phyloP scores from a whole-genome alignment of 768 basidiomycete species.

The Rhizopogon rudus region DNA sequence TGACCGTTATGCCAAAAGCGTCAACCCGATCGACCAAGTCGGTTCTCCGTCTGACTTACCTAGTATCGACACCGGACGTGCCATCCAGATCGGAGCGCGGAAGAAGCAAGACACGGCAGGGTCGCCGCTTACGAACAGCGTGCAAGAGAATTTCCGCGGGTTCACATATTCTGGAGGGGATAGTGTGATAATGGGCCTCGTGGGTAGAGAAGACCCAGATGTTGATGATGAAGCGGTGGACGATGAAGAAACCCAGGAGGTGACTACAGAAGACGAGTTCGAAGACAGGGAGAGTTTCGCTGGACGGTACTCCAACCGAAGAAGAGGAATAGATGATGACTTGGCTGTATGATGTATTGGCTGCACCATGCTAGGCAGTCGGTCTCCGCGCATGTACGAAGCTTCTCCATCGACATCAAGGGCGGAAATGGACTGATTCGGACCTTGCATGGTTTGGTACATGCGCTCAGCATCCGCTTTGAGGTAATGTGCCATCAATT shows the following conservation, averaged over 20 bases:
- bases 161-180: slow-evolving; percentile 86
- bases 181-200: slow-evolving; percentile 46
- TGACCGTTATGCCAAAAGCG: slow-evolving; percentile 30
- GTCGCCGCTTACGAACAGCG: slow-evolving; percentile 80
- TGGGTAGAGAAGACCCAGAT: slow-evolving; percentile 24
- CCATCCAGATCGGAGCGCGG: slow-evolving; percentile 50
- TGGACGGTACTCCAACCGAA: slow-evolving; percentile 65
- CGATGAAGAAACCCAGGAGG: slow-evolving; percentile 43
- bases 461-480: slow-evolving; percentile 1
- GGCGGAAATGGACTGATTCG: slow-evolving; percentile 14
- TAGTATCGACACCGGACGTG: slow-evolving; percentile 22
- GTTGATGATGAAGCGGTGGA: slow-evolving; percentile 40
- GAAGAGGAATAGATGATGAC: slow-evolving; percentile 37
- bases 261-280: slow-evolving; percentile 72
- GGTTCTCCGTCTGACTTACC: not conserved
- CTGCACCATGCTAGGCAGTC: not conserved
- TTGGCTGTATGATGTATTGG: slow-evolving; percentile 21
- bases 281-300: slow-evolving; percentile 59
- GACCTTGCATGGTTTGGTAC: slow-evolving; percentile 13
- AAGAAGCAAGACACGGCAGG: slow-evolving; percentile 42
- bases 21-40: slow-evolving; percentile 8
- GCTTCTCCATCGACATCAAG: not conserved
- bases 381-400: not conserved
- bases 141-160: slow-evolving; percentile 95
- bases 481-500: not conserved